A percentile compares a stretch with the other conserved stretches of the same genome.
phyloP scores from a whole-genome alignment of 2,329 filamentous ascomycete species.

The Tolypocladium tropicale region DNA sequence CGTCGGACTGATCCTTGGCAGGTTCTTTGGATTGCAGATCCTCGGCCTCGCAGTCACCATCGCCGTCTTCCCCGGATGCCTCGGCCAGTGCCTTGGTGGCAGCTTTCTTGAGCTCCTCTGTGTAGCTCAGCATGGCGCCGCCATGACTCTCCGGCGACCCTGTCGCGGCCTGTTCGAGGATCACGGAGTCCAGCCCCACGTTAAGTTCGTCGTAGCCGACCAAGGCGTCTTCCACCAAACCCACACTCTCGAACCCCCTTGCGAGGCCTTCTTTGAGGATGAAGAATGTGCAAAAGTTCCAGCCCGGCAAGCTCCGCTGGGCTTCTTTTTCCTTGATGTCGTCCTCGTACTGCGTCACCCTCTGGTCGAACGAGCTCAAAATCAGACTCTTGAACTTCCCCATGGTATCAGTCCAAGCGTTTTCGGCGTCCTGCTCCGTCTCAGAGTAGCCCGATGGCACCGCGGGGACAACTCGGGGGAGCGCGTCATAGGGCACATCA shows the following conservation, averaged over 20 bases:
- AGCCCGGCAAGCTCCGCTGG: slow-evolving; percentile 78
- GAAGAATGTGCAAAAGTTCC: slow-evolving; percentile 99
- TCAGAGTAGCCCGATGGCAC: slow-evolving; percentile 58
- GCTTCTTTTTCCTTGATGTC: slow-evolving; percentile 92
- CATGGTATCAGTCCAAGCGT: slow-evolving; percentile 75
- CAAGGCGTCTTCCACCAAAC: slow-evolving; percentile 87
- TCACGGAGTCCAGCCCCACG: slow-evolving; percentile 72
- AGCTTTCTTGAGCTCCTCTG: slow-evolving; percentile 58
- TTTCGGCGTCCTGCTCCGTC: slow-evolving; percentile 65
- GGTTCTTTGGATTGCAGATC: slow-evolving; percentile 37
- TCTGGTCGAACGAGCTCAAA: slow-evolving; percentile 76
- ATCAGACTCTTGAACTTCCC: slow-evolving; percentile 81
- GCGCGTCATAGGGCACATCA: slow-evolving; percentile 54
- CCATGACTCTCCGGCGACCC: slow-evolving; percentile 55
- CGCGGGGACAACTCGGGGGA: slow-evolving; percentile 52
- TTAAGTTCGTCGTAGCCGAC: slow-evolving; percentile 92
- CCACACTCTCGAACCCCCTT: slow-evolving; percentile 89
- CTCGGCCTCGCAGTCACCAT: slow-evolving; percentile 29
- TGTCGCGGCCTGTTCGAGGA: slow-evolving; percentile 59
- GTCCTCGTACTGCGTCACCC: slow-evolving; percentile 91
- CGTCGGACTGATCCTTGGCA: slow-evolving; percentile 33
- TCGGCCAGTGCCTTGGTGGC: slow-evolving; percentile 41
- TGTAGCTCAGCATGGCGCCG: slow-evolving; percentile 60
- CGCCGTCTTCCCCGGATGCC: slow-evolving; percentile 17
- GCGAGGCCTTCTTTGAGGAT: slow-evolving; percentile 93